phyloP scores from a whole-genome alignment of 2,329 filamentous ascomycete genomes.

The Aspergillus melleus region DNA sequence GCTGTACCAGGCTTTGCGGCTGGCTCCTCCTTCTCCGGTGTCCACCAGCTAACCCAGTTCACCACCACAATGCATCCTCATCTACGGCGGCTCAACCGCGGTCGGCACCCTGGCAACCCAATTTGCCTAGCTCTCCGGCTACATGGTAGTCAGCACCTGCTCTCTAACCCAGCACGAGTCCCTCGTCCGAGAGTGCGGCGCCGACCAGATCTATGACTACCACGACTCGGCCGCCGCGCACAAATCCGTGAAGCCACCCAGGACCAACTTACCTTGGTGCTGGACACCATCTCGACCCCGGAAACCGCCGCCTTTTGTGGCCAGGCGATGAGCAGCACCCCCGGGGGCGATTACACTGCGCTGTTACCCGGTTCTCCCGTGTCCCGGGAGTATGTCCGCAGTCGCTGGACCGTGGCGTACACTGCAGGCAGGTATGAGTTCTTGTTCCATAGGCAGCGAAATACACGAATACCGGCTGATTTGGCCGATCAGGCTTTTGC shows the following conservation, averaged over 20 bases:
- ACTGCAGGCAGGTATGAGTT: conserved; percentile 22
- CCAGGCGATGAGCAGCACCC: conserved; percentile 16
- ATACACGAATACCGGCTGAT: conserved; percentile 8
- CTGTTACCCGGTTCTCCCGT: conserved; percentile 16
- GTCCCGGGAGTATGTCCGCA: conserved; percentile 20
- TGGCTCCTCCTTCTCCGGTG: conserved; percentile 24
- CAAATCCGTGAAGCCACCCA: conserved; percentile 26
- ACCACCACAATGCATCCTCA: conserved; percentile 9
- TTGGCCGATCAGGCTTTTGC: conserved; percentile 16
- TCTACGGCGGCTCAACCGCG: conserved; percentile 41
- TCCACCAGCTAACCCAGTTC: too few species aligned
- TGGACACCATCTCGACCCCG: conserved; percentile 23
- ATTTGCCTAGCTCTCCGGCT: conserved; percentile 36
- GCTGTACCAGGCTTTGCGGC: conserved; percentile 33
- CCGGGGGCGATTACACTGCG: conserved; percentile 20
- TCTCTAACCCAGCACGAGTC: conserved; percentile 14
- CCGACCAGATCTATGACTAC: conserved; percentile 36
- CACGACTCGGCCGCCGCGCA: conserved; percentile 16
- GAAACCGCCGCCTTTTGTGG: conserved; percentile 21
- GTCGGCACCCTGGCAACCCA: conserved; percentile 41
- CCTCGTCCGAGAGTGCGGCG: conserved; percentile 26
- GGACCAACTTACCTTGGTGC: conserved; percentile 19
- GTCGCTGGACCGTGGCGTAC: conserved; percentile 22
- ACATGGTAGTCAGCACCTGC: conserved; percentile 25
- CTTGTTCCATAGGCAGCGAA: conserved; percentile 12